Base-by-base conservation (phyloP, 2,329 filamentous ascomycete genomes). In the Fusarium tupiense region DNA sequence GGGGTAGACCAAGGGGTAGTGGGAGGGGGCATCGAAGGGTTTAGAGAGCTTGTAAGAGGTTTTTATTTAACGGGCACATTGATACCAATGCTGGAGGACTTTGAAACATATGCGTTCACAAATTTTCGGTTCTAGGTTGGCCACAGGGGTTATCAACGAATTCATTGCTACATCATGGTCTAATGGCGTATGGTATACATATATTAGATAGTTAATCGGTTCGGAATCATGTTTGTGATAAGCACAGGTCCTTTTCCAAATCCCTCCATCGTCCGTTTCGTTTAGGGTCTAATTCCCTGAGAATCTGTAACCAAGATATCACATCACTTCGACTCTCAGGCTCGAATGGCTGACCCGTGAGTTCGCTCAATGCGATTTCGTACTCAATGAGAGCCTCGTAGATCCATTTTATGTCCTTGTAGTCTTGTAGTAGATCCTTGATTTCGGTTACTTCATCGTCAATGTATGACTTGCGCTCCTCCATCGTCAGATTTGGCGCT, bases 311-410 rank as follows among this genome's bases (percentile, higher is more conserved):
- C 93, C 91, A 94, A 50, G 73, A 78, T 53, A 81, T 77, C 47
- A 92, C 81, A 57, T 89, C 86, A 14, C 78, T 77, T 67, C 83
- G 82, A 72, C 89, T 85, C 11, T 84, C 80, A 4, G 71, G 65
- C 16, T 74, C 73, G 7, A 81, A 86, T 66, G 81, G 78, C 52
- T 83, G 77, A 82, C 83, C 82, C 76, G 87, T 87, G 69, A 93
- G 78, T n/a, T 82, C 81, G 63, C 86, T 87, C n/a, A 93, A 82
- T 38, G 86, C 84, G 37, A 92, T 80, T 2, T 91, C 91, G 79
- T 94, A 95, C 71, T 94, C 90, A 31, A 98, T 87, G 58, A 98
- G 85, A 10, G 92, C 92, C 82, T 97, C 94, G 80, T 98, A 97
- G 50, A 98, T 93, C 90, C 94, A 96, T 83, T 98, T 97, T 81